Evolutionary conservation across 2,329 filamentous ascomycete species (phyloP), one percentile per base, ranked within the genome.

Genomic region (Fusarium sp.): DNA sequence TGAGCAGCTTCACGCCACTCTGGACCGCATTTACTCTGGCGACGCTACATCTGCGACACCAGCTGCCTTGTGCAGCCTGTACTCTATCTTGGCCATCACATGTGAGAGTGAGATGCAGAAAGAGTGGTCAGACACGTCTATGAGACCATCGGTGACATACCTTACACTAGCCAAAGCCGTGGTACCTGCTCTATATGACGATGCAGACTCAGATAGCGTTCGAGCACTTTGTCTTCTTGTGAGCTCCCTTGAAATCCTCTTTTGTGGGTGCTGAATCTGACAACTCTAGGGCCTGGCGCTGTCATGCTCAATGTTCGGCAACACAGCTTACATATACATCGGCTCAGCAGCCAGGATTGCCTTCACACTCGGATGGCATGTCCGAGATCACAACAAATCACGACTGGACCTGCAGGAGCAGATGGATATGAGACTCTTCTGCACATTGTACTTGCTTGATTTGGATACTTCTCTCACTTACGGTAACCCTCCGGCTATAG

Each of bases 21-120:
- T 65, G 13, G 62, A 61, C 23, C 57, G 57, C 11, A 65, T 61
- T 27, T 65, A 65, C 36, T n/a, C 57, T 40, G 62, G 62, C 27
- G 62, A 65, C 41, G 57, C 62, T 28, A 52, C 50, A 7, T 41
- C 57, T 7, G 57, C 57, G 8, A 51, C 62, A 36, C 57, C 57
- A 28, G 57, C 62, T 36, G 41, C 57, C 1, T 8, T 65, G 3
- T 65, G 62, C 12, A 47, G 57, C 15, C 9, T 65, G 23, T 61
- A 65, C 31, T 60, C 61, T 8, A 65, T 61, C 12, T 36, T 65
- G 34, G 62, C 62, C 2, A 40, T 65, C 23, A 65, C 62, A 7
- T 61, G 62, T 16, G 57, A 65, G 16, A 61, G 62, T 23, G 57
- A 61, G 37, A 52, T 60, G 31, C 44, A 54, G 30, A 36, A 41